Conservation (phyloP, 257 asterid genomes). For the Avicennia marina region DNA sequence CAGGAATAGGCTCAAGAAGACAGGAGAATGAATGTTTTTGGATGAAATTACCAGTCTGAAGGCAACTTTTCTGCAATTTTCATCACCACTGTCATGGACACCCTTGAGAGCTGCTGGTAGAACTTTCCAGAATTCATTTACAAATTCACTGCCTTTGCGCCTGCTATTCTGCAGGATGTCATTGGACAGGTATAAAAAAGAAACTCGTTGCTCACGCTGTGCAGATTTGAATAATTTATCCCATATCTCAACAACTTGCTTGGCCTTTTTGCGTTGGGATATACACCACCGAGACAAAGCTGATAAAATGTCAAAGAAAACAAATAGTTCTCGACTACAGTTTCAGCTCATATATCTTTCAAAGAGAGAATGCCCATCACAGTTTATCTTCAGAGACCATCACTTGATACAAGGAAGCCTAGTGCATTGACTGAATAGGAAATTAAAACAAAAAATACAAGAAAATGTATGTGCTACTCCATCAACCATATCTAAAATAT, state of each 20-base stretch:
- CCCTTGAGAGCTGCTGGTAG: constrained; percentile 72
- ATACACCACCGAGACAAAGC: constrained; percentile 94
- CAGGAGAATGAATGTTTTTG: not conserved
- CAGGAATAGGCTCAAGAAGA: constrained; percentile 3
- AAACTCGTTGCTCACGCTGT: constrained; percentile 66
- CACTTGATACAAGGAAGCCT: not conserved
- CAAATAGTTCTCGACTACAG: constrained; percentile 1
- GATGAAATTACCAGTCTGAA: constrained; percentile 66
- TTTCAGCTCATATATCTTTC: not conserved
- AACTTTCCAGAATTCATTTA: constrained; percentile 96
- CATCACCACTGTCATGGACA: constrained; percentile 58
- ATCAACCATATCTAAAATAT: not conserved
- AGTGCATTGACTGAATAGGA: not conserved
- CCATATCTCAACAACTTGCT: constrained; percentile 93
- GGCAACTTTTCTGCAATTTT: constrained; percentile 70
- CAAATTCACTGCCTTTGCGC: constrained; percentile 94
- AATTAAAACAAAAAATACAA: not conserved
- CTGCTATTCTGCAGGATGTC: constrained; percentile 96
- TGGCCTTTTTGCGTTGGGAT: constrained; percentile 78
- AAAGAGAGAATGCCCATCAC: not conserved
- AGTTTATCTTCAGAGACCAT: not conserved
- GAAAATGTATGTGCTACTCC: not conserved
- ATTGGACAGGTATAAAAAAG: constrained; percentile 79
- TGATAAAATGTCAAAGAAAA: constrained; percentile 45
- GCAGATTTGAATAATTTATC: constrained; percentile 70